These are phyloP conservation scores for Annulohypoxylon nitens DNA, from an alignment of 495 filamentous ascomycete genomes.

Conservation along the genomic window DNA sequence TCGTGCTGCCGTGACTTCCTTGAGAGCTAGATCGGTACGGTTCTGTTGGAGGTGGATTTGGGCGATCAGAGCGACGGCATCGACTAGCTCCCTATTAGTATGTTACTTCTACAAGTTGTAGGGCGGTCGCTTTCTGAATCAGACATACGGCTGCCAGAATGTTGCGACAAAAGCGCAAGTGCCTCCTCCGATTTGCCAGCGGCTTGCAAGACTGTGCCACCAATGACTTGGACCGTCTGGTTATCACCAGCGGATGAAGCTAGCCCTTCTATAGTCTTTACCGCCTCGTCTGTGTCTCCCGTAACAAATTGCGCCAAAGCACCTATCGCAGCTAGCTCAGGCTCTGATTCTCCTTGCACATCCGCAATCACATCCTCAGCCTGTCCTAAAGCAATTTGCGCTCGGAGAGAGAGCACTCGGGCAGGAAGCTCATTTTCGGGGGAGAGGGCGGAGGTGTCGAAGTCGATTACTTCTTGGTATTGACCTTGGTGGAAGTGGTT, in stretches of 20 bases:
- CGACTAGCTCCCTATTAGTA: conserved; percentile 55
- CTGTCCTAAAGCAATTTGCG: conserved; percentile 84
- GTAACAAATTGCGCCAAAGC: conserved; percentile 77
- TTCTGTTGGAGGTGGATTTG: conserved; percentile 95
- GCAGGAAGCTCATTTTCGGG: conserved; percentile 80
- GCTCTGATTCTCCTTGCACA: conserved; percentile 72
- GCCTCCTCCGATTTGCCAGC: conserved; percentile 87
- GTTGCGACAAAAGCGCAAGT: conserved; percentile 78
- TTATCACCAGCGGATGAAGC: conserved; percentile 76
- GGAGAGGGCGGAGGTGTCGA: conserved; percentile 80
- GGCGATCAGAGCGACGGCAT: conserved; percentile 78
- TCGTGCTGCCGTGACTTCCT: conserved; percentile 89
- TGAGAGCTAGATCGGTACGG: conserved; percentile 86
- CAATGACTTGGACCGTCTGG: conserved; percentile 81
- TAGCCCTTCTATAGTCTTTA: conserved; percentile 74
- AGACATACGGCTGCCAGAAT: conserved; percentile 89
- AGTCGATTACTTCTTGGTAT: conserved; percentile 85
- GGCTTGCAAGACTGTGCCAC: conserved; percentile 80
- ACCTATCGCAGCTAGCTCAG: conserved; percentile 83
- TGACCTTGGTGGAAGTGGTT: conserved; percentile 95
- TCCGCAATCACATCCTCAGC: conserved; percentile 76
- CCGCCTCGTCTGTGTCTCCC: conserved; percentile 71
- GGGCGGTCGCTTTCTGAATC: conserved; percentile 46
- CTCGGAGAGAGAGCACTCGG: conserved; percentile 82
- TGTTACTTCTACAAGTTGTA: neutral